Base-by-base conservation (phyloP, 192 early-diverging fungal species). In the Rhizoclosmatium globosum region DNA sequence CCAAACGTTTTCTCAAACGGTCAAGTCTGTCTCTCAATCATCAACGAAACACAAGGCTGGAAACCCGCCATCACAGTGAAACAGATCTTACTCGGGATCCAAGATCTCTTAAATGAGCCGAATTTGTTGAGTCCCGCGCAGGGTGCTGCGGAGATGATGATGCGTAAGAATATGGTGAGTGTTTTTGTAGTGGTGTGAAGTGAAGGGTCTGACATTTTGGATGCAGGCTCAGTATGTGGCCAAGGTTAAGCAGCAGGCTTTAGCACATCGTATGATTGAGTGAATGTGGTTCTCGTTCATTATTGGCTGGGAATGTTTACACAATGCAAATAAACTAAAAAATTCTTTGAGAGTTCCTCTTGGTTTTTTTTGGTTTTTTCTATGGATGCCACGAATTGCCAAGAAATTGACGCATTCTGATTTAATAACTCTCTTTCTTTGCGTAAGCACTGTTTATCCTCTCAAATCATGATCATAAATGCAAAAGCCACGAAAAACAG, bases 1-100 rank as follows among this genome's bases (percentile, higher is more conserved):
- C 96, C 96, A 2, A 99, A 99, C 76, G 92, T 99, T 38, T 99
- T 97, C 78, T 96, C 96, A 23, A 96, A 95, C 1, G 97, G 97
- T 71, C 97, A 96, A 2, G 95, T 99, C 19, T 99, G 97, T 72
- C 85, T 99, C 59, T 96, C 95, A 1, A 99, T 99, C 77, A 81
- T 99, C 65, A 96, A 97, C 76, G 96, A 95, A 60, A 95, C 97
- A 19, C 92, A 98, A 73, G 97, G 85, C 69, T 87, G 84, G 84
- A 85, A 85, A 69, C 83, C 83, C 9, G 92, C 94, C 38, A 97
- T 99, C 74, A 97, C 95, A 3, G 86, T 99, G 65, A 99, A 99
- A 70, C 96, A 99, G 90, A 97, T 99, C 76, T 81, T 99, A 56
- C 85, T 97, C 21, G 97, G 97, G 59, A 93, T 99, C 68, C 96